Conservation (phyloP, 257 asterid genomes). For the Solanum peruvianum region DNA sequence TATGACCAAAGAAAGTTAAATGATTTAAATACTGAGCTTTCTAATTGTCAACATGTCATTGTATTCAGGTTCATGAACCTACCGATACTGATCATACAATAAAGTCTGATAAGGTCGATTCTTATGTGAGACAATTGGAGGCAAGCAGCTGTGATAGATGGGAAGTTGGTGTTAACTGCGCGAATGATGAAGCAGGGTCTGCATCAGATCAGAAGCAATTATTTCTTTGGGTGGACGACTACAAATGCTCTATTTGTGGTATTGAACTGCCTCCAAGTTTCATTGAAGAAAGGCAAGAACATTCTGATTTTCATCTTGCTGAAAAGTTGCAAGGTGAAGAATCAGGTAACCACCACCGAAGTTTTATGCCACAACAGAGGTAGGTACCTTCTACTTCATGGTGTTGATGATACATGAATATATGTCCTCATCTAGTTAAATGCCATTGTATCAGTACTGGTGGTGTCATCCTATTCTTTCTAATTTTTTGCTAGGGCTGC, state of each 20-base stretch:
- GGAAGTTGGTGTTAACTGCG: background rate
- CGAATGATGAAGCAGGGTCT: constrained; percentile 20
- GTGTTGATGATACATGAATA: background rate
- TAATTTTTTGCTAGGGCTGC: constrained; percentile 19
- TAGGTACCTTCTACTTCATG: constrained; percentile 19
- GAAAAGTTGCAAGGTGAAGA: constrained; percentile 78
- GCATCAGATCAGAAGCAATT: constrained; percentile 13
- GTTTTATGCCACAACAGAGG: constrained; percentile 26
- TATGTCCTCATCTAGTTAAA: background rate
- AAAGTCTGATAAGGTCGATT: constrained; percentile 3
- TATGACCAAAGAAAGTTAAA: background rate
- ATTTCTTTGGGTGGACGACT: constrained; percentile 55
- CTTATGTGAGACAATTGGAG: constrained; percentile 10
- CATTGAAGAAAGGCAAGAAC: constrained; percentile 78
- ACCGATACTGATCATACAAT: constrained; percentile 1
- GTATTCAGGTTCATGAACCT: constrained; percentile 23
- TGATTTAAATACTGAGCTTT: background rate
- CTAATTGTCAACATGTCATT: background rate
- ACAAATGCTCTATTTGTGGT: constrained; percentile 81
- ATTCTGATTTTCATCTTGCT: constrained; percentile 88
- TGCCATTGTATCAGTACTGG: background rate
- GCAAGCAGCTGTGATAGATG: constrained; percentile 8
- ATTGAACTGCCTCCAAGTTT: constrained; percentile 72
- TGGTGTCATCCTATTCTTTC: background rate
- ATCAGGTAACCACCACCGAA: constrained; percentile 22